A percentile compares a stretch with the other conserved stretches of the same genome.
Evolutionary conservation across 148 eudicot species (phyloP).

Genomic region (Silene latifolia): DNA sequence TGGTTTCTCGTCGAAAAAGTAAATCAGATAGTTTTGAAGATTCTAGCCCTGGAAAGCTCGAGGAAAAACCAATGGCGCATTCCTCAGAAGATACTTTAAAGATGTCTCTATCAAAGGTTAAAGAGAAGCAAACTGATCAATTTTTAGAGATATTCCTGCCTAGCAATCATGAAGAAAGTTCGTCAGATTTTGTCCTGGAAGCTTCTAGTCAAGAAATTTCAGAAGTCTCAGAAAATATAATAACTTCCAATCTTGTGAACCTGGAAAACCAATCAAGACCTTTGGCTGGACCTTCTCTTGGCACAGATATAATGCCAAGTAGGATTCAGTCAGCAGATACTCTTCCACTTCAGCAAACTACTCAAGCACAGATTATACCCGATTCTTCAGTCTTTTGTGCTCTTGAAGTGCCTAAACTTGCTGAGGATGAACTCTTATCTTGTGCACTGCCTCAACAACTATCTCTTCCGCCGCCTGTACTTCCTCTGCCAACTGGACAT

Average conservation of each 20-base stretch:
- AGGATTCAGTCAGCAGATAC: slow-evolving; percentile 33
- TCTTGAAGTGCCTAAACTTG: slow-evolving; percentile 23
- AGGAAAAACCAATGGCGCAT: slow-evolving; percentile 19
- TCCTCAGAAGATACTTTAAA: slow-evolving; percentile 17
- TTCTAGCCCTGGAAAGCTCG: slow-evolving; percentile 23
- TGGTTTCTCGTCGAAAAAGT: slow-evolving; percentile 21
- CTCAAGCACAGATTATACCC: slow-evolving; percentile 37
- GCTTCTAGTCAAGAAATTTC: too few species aligned
- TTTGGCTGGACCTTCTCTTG: too few species aligned
- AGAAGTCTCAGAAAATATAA: too few species aligned
- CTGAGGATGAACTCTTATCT: slow-evolving; percentile 20
- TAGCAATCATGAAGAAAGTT: too few species aligned
- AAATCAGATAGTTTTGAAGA: slow-evolving; percentile 27
- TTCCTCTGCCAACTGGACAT: slow-evolving; percentile 13
- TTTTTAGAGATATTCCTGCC: too few species aligned
- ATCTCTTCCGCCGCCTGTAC: background rate
- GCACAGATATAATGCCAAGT: background rate
- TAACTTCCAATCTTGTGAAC: too few species aligned
- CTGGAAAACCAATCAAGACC: too few species aligned
- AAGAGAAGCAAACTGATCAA: too few species aligned
- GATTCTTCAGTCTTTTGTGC: slow-evolving; percentile 28
- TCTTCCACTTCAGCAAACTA: slow-evolving; percentile 35
- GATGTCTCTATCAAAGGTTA: slow-evolving; percentile 6
- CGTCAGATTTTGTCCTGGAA: too few species aligned
- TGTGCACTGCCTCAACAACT: background rate